Evolutionary conservation across 2,329 filamentous ascomycete genomes (phyloP).

Genomic region (Gremmenia infestans): DNA sequence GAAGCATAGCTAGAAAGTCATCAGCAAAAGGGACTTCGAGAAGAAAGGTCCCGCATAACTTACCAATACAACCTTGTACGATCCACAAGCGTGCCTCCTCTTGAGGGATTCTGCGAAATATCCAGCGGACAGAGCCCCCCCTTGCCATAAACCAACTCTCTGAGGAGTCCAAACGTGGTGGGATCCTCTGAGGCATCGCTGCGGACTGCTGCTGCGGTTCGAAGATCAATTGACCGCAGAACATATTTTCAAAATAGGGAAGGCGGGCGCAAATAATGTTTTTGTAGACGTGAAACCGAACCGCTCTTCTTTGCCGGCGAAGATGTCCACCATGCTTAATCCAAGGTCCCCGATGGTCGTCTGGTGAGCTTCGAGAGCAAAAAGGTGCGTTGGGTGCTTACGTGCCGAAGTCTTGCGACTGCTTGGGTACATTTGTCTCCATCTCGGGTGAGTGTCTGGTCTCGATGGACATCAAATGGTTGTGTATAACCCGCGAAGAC

Average conservation of each 20-base stretch:
- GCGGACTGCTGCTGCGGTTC: conserved; percentile 8
- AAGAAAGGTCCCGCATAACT: background rate
- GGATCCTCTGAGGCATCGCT: conserved; percentile 14
- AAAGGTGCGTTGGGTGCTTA: background rate
- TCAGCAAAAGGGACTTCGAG: background rate
- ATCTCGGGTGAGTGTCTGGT: too few species aligned
- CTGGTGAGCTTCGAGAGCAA: conserved; percentile 1
- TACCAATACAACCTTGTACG: conserved; percentile 6
- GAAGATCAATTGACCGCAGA: conserved; percentile 13
- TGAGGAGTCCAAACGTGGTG: conserved; percentile 10
- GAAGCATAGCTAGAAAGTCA: background rate
- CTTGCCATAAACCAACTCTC: conserved; percentile 14
- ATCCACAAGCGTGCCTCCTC: background rate
- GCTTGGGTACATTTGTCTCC: too few species aligned
- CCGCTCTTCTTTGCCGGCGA: background rate
- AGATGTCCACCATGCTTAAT: conserved; percentile 2
- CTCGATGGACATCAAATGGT: too few species aligned
- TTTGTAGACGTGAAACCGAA: conserved; percentile 6
- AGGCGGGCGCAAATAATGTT: conserved; percentile 8
- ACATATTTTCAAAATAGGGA: conserved; percentile 17
- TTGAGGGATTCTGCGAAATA: background rate
- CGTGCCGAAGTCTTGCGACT: background rate
- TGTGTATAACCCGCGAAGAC: too few species aligned
- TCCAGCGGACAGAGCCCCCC: conserved; percentile 2
- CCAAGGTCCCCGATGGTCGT: conserved; percentile 8